Percentiles rank a stretch among this genome's conserved stretches.
Conservation (phyloP, 2,329 filamentous ascomycete genomes). For the Botrytis fabae region DNA sequence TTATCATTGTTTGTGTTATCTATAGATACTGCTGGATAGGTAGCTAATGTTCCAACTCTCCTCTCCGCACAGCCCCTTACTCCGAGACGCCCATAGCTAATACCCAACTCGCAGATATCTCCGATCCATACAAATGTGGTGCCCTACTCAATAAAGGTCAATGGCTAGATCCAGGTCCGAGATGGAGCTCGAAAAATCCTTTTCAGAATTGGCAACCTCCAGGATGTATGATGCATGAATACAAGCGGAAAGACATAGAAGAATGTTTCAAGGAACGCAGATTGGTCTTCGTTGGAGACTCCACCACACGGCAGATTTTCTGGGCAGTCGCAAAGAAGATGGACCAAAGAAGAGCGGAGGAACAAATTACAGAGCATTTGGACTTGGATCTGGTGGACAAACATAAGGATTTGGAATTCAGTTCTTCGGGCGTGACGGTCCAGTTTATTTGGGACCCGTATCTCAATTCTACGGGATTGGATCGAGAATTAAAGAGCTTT, state of each 20-base stretch:
- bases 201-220: constrained; percentile 59
- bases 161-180: constrained; percentile 47
- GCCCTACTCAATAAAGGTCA: constrained; percentile 52
- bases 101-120: constrained; percentile 29
- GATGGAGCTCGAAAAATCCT: constrained; percentile 33
- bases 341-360: constrained; percentile 44
- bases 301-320: constrained; percentile 59
- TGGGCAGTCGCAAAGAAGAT: constrained; percentile 56
- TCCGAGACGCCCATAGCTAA: not conserved
- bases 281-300: constrained; percentile 63
- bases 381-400: constrained; percentile 43
- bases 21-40: constrained; percentile 40
- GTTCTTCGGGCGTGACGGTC: constrained; percentile 48
- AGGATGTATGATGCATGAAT: constrained; percentile 59
- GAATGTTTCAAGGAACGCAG: constrained; percentile 53
- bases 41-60: constrained; percentile 23
- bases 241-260: constrained; percentile 52
- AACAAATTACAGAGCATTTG: constrained; percentile 42
- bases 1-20: constrained; percentile 33
- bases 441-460: constrained; percentile 65
- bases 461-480: constrained; percentile 52
- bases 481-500: constrained; percentile 46
- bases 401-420: constrained; percentile 49
- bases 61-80: not conserved
- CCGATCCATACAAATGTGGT: constrained; percentile 55